These are phyloP conservation scores for Dacryopinax spathularia DNA, from an alignment of 768 basidiomycete species.

Conservation along the genomic window DNA sequence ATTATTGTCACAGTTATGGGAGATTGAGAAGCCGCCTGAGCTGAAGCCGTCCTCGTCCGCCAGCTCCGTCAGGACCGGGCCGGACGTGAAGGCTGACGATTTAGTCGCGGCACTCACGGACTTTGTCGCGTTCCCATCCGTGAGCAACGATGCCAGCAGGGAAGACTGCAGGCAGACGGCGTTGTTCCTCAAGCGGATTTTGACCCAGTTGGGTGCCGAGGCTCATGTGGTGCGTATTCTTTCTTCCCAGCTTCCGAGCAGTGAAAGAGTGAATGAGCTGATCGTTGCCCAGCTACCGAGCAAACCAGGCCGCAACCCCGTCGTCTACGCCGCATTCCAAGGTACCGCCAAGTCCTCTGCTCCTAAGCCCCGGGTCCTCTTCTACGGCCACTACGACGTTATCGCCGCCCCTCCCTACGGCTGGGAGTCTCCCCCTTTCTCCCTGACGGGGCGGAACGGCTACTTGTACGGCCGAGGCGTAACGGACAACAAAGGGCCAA, in stretches of 20 bases:
- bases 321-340: conserved; percentile 78
- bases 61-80: conserved; percentile 9
- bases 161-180: conserved; percentile 92
- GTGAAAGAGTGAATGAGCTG: neutral
- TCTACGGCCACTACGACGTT: conserved; percentile 98
- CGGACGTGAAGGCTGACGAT: conserved; percentile 32
- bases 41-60: neutral
- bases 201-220: conserved; percentile 76
- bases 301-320: conserved; percentile 62
- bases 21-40: conserved; percentile 20
- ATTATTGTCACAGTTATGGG: conserved; percentile 26
- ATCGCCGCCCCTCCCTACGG: conserved; percentile 59
- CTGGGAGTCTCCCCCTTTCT: conserved; percentile 79
- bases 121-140: conserved; percentile 76
- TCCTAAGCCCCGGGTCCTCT: conserved; percentile 58
- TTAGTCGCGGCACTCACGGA: conserved; percentile 69
- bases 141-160: conserved; percentile 54
- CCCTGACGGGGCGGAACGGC: conserved; percentile 66
- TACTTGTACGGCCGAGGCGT: conserved; percentile 84
- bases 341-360: conserved; percentile 37
- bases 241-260: neutral
- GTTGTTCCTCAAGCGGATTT: conserved; percentile 78
- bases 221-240: conserved; percentile 45
- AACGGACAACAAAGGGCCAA: conserved; percentile 91
- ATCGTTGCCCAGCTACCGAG: conserved; percentile 48